These are phyloP conservation scores for Aspergillus unguis DNA, from an alignment of 2,329 filamentous ascomycete genomes.

Conservation along the genomic window DNA sequence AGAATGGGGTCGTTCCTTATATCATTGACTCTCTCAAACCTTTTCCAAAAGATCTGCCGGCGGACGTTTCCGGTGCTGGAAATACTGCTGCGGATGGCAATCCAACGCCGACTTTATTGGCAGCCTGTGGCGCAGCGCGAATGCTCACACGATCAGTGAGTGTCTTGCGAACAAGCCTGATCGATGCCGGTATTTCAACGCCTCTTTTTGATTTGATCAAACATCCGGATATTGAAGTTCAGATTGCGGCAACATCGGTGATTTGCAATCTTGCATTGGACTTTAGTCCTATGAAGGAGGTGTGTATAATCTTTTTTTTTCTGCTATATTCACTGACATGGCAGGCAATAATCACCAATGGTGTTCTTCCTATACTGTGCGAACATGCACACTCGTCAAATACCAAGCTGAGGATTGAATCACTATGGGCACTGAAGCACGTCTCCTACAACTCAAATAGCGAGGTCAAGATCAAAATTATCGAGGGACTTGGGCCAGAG, in stretches of 20 bases:
- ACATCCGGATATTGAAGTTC: constrained; percentile 72
- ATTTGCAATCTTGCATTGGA: constrained; percentile 83
- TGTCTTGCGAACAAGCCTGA: constrained; percentile 77
- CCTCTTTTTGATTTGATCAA: constrained; percentile 73
- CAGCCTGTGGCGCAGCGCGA: constrained; percentile 77
- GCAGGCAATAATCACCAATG: constrained; percentile 68
- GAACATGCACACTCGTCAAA: constrained; percentile 79
- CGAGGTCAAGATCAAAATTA: constrained; percentile 69
- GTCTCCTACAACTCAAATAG: constrained; percentile 70
- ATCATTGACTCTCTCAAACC: constrained; percentile 78
- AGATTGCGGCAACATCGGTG: constrained; percentile 79
- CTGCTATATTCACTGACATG: no score
- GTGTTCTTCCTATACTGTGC: constrained; percentile 73
- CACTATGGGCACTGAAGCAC: constrained; percentile 92
- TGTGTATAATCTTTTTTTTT: constrained; percentile 31
- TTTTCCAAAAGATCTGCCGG: constrained; percentile 36
- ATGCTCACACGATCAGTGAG: constrained; percentile 82
- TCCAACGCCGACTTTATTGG: constrained; percentile 71
- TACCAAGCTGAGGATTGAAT: constrained; percentile 75
- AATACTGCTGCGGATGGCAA: constrained; percentile 65
- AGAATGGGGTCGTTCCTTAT: constrained; percentile 74
- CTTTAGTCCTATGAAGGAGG: constrained; percentile 86
- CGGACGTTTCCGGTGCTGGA: constrained; percentile 28
- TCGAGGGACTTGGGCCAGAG: constrained; percentile 71
- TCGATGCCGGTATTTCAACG: constrained; percentile 77